These are phyloP conservation scores for Sporothrix dimorphospora DNA, from an alignment of 2,329 filamentous ascomycete species.

Conservation along the genomic window DNA sequence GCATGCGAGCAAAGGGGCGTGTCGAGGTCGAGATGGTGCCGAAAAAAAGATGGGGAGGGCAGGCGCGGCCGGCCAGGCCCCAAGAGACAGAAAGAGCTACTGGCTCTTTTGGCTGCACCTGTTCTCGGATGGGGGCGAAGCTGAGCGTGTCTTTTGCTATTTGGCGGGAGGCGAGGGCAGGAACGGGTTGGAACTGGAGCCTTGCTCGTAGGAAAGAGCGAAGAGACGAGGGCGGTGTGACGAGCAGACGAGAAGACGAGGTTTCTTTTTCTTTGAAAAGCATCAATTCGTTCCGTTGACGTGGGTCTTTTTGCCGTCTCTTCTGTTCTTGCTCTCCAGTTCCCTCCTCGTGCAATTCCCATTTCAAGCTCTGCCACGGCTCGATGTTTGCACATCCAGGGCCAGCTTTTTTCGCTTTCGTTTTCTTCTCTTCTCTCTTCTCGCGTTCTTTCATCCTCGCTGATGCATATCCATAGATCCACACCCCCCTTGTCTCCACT, in stretches of 20 bases:
- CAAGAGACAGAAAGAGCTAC: conserved; percentile 1
- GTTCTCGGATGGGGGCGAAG: conserved; percentile 6
- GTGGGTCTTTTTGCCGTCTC: no score
- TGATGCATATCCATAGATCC: conserved; percentile 22
- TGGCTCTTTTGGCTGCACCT: neutral
- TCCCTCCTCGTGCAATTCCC: neutral
- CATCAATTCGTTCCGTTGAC: neutral
- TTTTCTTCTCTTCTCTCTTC: neutral
- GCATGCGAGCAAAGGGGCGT: neutral
- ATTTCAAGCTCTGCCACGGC: neutral
- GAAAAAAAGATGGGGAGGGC: neutral
- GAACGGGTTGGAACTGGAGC: neutral
- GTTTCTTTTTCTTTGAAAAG: neutral
- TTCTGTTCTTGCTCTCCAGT: no score
- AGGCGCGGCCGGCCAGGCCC: conserved; percentile 14
- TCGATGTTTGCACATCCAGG: neutral
- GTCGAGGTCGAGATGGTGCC: neutral
- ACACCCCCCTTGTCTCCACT: neutral
- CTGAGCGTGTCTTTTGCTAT: neutral
- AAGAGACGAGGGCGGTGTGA: neutral
- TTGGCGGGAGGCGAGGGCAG: conserved; percentile 10
- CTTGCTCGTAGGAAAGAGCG: neutral
- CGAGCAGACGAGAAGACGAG: neutral
- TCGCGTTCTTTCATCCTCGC: neutral
- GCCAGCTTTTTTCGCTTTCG: neutral